Percentiles rank a stretch among this genome's conserved stretches.
These are phyloP conservation scores for Triticum turgidum DNA, from an alignment of 176 grass and related monocot species.

Conservation along the genomic window DNA sequence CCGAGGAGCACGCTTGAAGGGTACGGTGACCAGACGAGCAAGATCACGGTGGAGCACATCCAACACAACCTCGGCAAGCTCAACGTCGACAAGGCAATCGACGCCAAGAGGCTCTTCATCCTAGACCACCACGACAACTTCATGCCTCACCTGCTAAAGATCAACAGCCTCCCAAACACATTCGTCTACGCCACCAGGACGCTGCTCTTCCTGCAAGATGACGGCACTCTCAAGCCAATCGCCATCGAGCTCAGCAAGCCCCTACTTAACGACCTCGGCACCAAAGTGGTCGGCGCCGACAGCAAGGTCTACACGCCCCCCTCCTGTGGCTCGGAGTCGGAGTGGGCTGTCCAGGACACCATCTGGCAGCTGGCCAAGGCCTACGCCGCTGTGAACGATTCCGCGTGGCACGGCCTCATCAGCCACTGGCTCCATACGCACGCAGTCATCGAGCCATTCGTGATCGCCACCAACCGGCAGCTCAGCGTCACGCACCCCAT, in stretches of 20 bases:
- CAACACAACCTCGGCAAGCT: background rate
- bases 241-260: constrained; percentile 40
- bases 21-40: constrained; percentile 24
- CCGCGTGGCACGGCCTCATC: too few relatives aligned
- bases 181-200: constrained; percentile 37
- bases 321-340: too few relatives aligned
- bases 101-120: constrained; percentile 26
- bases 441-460: too few relatives aligned
- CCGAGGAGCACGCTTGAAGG: constrained; percentile 15
- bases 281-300: background rate
- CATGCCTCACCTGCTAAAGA: constrained; percentile 21
- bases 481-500: too few relatives aligned
- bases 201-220: background rate
- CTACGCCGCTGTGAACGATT: too few relatives aligned
- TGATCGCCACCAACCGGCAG: too few relatives aligned
- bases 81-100: constrained; percentile 4
- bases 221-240: constrained; percentile 35
- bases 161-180: background rate
- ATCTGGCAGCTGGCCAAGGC: too few relatives aligned
- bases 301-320: constrained; percentile 32
- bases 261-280: background rate
- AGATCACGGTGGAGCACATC: constrained; percentile 6
- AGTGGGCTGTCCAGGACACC: too few relatives aligned
- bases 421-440: too few relatives aligned
- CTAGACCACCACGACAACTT: constrained; percentile 42